Conservation (phyloP, 768 basidiomycete species). For the Artomyces pyxidatus region DNA sequence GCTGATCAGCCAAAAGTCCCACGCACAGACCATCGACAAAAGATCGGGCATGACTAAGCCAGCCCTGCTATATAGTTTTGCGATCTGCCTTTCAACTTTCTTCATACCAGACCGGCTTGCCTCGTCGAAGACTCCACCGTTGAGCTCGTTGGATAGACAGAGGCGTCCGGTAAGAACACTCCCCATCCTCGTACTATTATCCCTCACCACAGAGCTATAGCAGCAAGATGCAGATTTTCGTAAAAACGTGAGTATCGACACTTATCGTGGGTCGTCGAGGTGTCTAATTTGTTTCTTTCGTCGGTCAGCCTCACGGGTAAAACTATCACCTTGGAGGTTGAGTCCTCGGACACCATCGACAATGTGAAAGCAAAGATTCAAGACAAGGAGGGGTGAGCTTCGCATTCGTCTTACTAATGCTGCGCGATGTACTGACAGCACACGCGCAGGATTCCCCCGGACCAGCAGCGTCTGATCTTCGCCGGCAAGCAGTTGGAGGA, state of each 20-base stretch:
- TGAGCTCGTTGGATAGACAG: constrained; percentile 83
- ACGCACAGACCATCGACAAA: constrained; percentile 41
- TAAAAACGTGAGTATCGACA: constrained; percentile 69
- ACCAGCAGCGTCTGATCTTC: constrained; percentile 97
- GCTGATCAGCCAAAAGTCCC: constrained; percentile 21
- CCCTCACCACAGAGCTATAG: constrained; percentile 1
- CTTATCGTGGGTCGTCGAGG: constrained; percentile 1
- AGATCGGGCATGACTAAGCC: constrained; percentile 17
- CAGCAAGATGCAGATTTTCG: constrained; percentile 90
- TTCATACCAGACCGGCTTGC: constrained; percentile 39
- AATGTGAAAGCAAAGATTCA: constrained; percentile 98
- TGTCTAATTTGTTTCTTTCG: constrained; percentile 8
- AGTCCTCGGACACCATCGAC: constrained; percentile 95
- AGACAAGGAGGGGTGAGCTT: constrained; percentile 86
- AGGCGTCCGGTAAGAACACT: constrained; percentile 43
- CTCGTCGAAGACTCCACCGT: constrained; percentile 93
- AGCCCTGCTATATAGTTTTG: constrained; percentile 16
- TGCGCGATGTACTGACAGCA: constrained; percentile 5
- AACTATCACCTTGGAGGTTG: constrained; percentile 97
- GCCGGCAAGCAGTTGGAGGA: constrained; percentile 99
- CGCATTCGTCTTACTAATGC: not conserved
- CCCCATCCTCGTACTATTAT: not conserved
- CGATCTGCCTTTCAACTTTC: constrained; percentile 13
- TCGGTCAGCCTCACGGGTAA: constrained; percentile 85
- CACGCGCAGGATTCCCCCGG: constrained; percentile 65